Percentiles rank a stretch among this genome's conserved stretches.
Evolutionary conservation across 129 eudicot species (phyloP).

Genomic region (Calendula officinalis): DNA sequence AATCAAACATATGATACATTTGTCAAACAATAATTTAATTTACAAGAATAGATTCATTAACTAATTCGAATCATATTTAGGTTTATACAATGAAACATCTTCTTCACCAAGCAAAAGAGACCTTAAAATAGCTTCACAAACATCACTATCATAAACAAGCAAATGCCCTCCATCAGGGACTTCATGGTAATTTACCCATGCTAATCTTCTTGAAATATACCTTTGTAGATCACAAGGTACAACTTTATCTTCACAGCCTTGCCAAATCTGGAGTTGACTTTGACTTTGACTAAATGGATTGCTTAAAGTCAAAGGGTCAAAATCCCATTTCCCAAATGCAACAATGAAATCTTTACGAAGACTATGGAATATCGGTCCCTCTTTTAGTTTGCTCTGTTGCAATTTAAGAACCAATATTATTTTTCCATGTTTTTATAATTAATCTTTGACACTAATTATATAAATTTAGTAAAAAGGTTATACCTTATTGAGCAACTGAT

Average conservation of each 20-base stretch:
- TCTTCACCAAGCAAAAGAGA: conserved; percentile 78
- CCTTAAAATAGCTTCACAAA: conserved; percentile 82
- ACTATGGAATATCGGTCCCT: conserved; percentile 59
- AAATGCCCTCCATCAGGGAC: conserved; percentile 92
- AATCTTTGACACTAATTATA: no score
- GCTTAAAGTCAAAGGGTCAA: conserved; percentile 65
- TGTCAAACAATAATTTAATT: conserved; percentile 29
- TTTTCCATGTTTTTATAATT: neutral
- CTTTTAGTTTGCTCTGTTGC: conserved; percentile 59
- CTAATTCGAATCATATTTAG: conserved; percentile 33
- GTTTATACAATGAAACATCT: conserved; percentile 65
- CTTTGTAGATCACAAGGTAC: conserved; percentile 80
- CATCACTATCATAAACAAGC: conserved; percentile 80
- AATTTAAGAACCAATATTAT: conserved; percentile 22
- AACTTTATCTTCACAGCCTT: conserved; percentile 84
- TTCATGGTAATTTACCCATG: conserved; percentile 95
- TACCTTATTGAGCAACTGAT: neutral
- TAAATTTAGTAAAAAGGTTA: no score
- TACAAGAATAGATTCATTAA: neutral
- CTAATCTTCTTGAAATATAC: conserved; percentile 48
- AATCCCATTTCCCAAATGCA: conserved; percentile 94
- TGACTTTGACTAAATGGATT: conserved; percentile 49
- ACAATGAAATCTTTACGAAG: conserved; percentile 66
- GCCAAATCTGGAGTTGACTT: conserved; percentile 65
- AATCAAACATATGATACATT: neutral